Evolutionary conservation across 805 yeast species (phyloP).

Genomic region (Metschnikowia proteae): DNA sequence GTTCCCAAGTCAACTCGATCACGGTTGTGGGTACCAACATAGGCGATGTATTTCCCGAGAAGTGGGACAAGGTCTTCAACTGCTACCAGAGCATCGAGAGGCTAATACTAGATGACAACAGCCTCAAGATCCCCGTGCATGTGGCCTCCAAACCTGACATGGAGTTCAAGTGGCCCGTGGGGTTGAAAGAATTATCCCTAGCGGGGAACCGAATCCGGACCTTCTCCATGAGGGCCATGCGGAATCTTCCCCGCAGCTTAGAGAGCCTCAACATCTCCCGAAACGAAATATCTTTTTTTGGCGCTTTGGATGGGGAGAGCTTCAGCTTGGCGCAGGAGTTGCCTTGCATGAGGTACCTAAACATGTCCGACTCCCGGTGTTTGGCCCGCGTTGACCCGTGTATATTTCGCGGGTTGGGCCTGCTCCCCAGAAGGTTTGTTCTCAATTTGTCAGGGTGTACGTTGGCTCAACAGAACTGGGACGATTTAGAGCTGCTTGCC

Average conservation of each 20-base stretch:
- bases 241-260: slow-evolving; percentile 27
- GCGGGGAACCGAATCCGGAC: slow-evolving; percentile 23
- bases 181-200: slow-evolving; percentile 21
- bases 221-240: slow-evolving; percentile 19
- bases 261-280: slow-evolving; percentile 21
- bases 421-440: background rate
- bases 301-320: slow-evolving; percentile 1
- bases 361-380: slow-evolving; percentile 8
- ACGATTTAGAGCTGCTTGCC: slow-evolving; percentile 5
- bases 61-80: slow-evolving; percentile 31
- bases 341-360: slow-evolving; percentile 12
- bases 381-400: slow-evolving; percentile 11
- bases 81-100: slow-evolving; percentile 20
- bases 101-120: slow-evolving; percentile 27
- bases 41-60: slow-evolving; percentile 27
- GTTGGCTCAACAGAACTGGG: slow-evolving; percentile 6
- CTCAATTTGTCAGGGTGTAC: slow-evolving; percentile 9
- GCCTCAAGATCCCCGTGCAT: background rate
- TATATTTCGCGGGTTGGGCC: slow-evolving; percentile 7
- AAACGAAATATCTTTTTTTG: slow-evolving; percentile 18
- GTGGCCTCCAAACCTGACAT: background rate
- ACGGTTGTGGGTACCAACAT: slow-evolving; percentile 33
- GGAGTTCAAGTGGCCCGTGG: slow-evolving; percentile 24
- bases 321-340: slow-evolving; percentile 9
- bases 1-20: slow-evolving; percentile 19